phyloP scores from a whole-genome alignment of 1,284 basidiomycete genomes.

The Naganishia liquefaciens region DNA sequence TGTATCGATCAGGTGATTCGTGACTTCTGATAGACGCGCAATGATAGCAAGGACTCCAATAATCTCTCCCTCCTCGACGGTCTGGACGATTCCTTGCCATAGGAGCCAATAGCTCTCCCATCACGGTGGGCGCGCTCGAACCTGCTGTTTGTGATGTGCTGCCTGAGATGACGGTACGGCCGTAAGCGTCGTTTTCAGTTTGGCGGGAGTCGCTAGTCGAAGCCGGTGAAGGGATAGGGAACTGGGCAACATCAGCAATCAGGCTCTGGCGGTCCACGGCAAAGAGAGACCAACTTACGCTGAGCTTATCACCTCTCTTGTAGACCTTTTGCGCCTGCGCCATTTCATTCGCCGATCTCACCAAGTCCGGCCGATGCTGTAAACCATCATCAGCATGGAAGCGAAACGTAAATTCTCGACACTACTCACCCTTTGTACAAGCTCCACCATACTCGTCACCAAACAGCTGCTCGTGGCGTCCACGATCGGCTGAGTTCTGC shows the following conservation, averaged over 20 bases:
- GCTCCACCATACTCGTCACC: constrained; percentile 25
- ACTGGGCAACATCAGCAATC: neutral
- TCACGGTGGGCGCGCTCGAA: neutral
- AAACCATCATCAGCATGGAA: neutral
- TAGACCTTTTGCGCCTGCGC: constrained; percentile 18
- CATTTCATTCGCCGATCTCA: constrained; percentile 25
- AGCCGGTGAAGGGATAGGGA: constrained; percentile 4
- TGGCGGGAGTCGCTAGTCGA: neutral
- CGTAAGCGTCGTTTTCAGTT: neutral
- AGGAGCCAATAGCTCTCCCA: constrained; percentile 18
- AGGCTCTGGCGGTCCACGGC: too few relatives aligned
- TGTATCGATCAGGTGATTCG: constrained; percentile 23
- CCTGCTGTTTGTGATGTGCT: neutral
- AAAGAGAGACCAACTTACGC: constrained; percentile 2
- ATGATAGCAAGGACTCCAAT: constrained; percentile 29
- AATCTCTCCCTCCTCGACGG: constrained; percentile 1
- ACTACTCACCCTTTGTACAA: constrained; percentile 23
- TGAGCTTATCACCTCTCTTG: constrained; percentile 28
- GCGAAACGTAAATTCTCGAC: neutral
- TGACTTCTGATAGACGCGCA: constrained; percentile 18
- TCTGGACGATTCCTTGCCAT: constrained; percentile 1
- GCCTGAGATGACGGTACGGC: neutral
- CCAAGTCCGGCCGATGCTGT: constrained; percentile 27
- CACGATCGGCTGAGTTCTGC: constrained; percentile 23
- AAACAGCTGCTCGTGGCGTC: constrained; percentile 22